phyloP scores from a whole-genome alignment of 768 basidiomycete genomes.

The Termitomyces sp. region DNA sequence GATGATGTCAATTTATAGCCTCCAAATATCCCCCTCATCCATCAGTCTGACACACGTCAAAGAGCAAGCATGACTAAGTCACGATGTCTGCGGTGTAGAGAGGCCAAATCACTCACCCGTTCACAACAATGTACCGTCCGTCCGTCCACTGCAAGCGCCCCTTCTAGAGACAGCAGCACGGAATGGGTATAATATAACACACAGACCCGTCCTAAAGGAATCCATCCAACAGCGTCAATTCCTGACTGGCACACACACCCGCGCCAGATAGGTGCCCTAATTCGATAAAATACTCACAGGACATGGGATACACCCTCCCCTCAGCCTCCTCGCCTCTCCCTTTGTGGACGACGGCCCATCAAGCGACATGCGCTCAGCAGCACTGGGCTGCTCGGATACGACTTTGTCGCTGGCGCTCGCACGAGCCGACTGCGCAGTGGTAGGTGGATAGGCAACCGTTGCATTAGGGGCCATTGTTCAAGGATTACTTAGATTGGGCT shows the following conservation, averaged over 20 bases:
- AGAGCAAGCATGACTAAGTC: background rate
- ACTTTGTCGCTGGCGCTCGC: background rate
- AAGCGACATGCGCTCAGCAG: background rate
- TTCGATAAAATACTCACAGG: slow-evolving; percentile 10
- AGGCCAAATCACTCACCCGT: background rate
- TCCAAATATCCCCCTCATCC: background rate
- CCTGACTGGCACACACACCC: too few relatives aligned
- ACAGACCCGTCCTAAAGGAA: slow-evolving; percentile 10
- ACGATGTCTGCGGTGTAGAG: background rate
- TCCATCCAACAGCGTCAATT: too few relatives aligned
- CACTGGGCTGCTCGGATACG: background rate
- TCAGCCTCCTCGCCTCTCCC: slow-evolving; percentile 10
- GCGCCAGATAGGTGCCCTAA: too few relatives aligned
- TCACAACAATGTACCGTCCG: background rate
- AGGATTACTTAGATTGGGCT: too few relatives aligned
- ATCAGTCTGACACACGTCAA: background rate
- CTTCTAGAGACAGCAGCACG: slow-evolving; percentile 9
- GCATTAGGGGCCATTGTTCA: background rate
- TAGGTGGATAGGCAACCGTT: background rate
- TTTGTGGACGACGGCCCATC: background rate
- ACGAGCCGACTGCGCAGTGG: background rate
- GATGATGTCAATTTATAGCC: background rate
- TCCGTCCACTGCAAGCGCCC: background rate
- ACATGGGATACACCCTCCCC: slow-evolving; percentile 14
- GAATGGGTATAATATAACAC: slow-evolving; percentile 14